Conservation (phyloP, 441 rosid species). For the Syzygium syzygioides region DNA sequence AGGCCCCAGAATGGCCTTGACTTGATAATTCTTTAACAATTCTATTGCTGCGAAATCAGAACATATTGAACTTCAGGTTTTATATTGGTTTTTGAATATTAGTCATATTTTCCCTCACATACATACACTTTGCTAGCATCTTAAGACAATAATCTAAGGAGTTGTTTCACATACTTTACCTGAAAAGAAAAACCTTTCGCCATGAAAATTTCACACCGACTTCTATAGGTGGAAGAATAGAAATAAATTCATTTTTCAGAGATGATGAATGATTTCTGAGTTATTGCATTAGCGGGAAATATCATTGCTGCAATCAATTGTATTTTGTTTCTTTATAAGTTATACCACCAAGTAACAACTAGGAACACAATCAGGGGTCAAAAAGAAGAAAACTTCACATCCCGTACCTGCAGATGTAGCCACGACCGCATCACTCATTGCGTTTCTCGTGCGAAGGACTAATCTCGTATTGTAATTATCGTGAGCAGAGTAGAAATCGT, state of each 20-base stretch:
- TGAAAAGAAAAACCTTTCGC: neutral
- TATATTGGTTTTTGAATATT: neutral
- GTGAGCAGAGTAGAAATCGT: neutral
- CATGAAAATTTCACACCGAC: neutral
- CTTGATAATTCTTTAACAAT: conserved; percentile 33
- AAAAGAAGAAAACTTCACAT: neutral
- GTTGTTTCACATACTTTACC: neutral
- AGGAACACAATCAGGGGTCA: no score
- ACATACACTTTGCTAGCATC: neutral
- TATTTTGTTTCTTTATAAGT: neutral
- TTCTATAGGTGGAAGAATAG: neutral
- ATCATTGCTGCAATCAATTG: neutral
- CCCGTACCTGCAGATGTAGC: conserved; percentile 6
- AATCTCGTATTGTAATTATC: conserved; percentile 1
- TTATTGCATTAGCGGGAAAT: neutral
- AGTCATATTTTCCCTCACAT: neutral
- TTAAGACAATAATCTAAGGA: neutral
- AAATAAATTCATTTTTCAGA: neutral
- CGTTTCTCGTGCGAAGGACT: neutral
- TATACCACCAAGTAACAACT: neutral
- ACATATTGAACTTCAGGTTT: neutral
- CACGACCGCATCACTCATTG: neutral
- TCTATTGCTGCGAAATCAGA: conserved; percentile 26
- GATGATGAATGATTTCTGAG: neutral
- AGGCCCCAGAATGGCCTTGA: conserved; percentile 45